phyloP scores from a whole-genome alignment of 768 basidiomycete species.

The Lenzites betulinus region DNA sequence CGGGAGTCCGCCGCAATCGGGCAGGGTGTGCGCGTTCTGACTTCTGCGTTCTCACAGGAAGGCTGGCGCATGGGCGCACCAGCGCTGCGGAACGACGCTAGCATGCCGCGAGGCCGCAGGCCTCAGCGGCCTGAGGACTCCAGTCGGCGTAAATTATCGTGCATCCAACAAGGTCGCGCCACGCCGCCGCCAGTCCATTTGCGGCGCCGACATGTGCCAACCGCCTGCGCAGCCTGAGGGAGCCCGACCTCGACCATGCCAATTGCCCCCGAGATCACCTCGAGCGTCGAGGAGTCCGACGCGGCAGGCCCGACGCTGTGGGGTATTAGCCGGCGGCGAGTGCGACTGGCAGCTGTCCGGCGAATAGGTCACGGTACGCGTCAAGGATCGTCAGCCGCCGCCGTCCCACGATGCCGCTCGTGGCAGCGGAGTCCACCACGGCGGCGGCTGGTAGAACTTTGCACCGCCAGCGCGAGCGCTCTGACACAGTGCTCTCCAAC shows the following conservation, averaged over 20 bases:
- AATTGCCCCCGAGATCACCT: background rate
- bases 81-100: too few species aligned
- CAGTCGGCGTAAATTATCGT: too few species aligned
- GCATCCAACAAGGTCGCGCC: background rate
- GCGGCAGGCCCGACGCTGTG: background rate
- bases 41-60: too few species aligned
- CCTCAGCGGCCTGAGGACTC: too few species aligned
- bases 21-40: background rate
- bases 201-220: background rate
- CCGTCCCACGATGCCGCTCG: background rate
- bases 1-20: too few species aligned
- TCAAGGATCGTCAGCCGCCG: background rate
- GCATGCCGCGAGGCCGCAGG: too few species aligned
- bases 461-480: background rate
- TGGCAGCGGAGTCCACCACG: background rate
- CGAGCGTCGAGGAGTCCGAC: too few species aligned
- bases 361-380: slow-evolving; percentile 2
- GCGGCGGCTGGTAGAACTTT: background rate
- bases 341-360: background rate
- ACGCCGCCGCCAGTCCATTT: background rate
- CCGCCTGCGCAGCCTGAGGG: too few species aligned
- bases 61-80: too few species aligned
- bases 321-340: background rate
- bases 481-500: too few species aligned
- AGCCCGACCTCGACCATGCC: too few species aligned